A percentile compares a stretch with the other conserved stretches of the same genome.
phyloP scores from a whole-genome alignment of 2,329 filamentous ascomycete species.

The Truncatella angustata region DNA sequence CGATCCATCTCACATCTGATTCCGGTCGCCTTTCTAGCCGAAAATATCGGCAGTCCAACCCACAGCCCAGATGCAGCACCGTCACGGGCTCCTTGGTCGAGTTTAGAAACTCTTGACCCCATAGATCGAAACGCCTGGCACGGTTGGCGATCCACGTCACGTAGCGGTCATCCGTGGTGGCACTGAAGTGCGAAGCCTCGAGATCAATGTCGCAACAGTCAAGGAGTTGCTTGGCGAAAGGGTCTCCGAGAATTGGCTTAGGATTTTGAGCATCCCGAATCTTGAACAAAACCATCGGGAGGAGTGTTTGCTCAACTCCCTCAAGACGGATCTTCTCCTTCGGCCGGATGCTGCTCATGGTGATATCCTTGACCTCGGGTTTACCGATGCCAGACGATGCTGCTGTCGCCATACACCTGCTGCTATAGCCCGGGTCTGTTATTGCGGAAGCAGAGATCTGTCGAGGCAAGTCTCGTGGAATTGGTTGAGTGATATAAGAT shows the following conservation, averaged over 20 bases:
- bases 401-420: not conserved
- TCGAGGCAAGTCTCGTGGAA: not conserved
- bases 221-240: slow-evolving; percentile 16
- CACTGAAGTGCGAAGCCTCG: slow-evolving; percentile 14
- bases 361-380: not conserved
- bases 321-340: slow-evolving; percentile 15
- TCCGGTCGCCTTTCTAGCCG: slow-evolving; percentile 10
- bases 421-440: not conserved
- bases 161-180: slow-evolving; percentile 16
- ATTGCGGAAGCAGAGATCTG: not conserved
- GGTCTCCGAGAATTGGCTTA: slow-evolving; percentile 17
- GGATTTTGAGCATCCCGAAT: slow-evolving; percentile 15
- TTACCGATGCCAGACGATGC: not conserved
- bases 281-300: slow-evolving; percentile 16
- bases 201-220: slow-evolving; percentile 17
- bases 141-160: slow-evolving; percentile 16
- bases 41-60: slow-evolving; percentile 19
- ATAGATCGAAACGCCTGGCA: slow-evolving; percentile 18
- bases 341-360: not conserved
- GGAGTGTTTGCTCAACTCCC: slow-evolving; percentile 20
- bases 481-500: not conserved
- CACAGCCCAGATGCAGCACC: slow-evolving; percentile 23
- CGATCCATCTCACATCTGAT: slow-evolving; percentile 20
- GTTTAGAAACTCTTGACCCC: slow-evolving; percentile 20
- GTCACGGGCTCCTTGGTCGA: slow-evolving; percentile 17